Evolutionary conservation across 2,329 filamentous ascomycete species (phyloP).

Genomic region (Dactylellina leptospora): DNA sequence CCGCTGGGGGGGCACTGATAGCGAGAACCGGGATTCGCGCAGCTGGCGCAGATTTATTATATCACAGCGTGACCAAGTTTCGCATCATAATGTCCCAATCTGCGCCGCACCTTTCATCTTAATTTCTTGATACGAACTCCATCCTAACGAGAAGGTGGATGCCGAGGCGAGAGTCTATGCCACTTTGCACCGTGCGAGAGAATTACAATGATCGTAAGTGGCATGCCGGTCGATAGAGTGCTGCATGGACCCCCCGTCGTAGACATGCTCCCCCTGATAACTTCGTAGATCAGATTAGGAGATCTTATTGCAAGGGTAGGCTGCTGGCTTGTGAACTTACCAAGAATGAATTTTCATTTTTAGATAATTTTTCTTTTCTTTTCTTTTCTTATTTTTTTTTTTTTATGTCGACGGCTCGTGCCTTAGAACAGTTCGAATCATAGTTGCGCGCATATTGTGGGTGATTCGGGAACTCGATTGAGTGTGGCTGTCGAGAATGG

Average conservation of each 20-base stretch:
- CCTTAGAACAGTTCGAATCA: constrained; percentile 21
- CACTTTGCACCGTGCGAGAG: constrained; percentile 34
- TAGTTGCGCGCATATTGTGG: constrained; percentile 15
- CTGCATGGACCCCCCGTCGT: no score
- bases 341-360: constrained; percentile 8
- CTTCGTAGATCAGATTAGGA: constrained; percentile 42
- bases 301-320: constrained; percentile 29
- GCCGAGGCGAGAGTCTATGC: constrained; percentile 30
- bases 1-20: constrained; percentile 10
- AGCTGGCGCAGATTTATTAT: constrained; percentile 28
- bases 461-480: constrained; percentile 39
- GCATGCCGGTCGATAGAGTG: constrained; percentile 33
- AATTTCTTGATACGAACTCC: constrained; percentile 41
- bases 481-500: constrained; percentile 21
- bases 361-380: constrained; percentile 6
- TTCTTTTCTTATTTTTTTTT: constrained; percentile 1
- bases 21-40: no score
- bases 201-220: constrained; percentile 37
- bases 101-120: constrained; percentile 41
- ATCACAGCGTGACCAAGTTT: constrained; percentile 40
- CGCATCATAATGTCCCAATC: constrained; percentile 30
- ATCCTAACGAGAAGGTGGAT: constrained; percentile 25
- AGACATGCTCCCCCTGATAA: constrained; percentile 12
- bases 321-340: constrained; percentile 38
- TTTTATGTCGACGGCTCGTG: constrained; percentile 11